Percentiles rank a stretch among this genome's conserved stretches.
These are phyloP conservation scores for Trichoderma atrobrunneum DNA, from an alignment of 2,329 filamentous ascomycete species.

Conservation along the genomic window DNA sequence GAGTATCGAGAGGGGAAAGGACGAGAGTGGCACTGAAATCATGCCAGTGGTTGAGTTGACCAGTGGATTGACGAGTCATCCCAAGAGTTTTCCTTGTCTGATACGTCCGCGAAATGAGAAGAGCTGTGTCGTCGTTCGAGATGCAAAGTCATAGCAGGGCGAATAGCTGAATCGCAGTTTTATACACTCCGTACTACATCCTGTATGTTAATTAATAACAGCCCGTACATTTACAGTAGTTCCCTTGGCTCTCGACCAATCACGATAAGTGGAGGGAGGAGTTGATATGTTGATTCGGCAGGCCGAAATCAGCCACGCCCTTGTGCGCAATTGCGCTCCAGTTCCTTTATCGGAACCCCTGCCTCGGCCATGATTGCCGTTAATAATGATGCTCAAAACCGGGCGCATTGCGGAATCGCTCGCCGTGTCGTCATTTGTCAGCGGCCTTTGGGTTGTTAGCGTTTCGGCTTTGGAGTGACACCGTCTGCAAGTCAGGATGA, in stretches of 20 bases:
- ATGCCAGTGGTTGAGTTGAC: conserved; percentile 29
- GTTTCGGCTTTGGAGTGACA: background rate
- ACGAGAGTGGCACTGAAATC: conserved; percentile 36
- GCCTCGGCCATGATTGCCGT: background rate
- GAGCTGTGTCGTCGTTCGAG: conserved; percentile 17
- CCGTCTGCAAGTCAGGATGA: conserved; percentile 19
- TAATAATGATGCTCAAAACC: background rate
- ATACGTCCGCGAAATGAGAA: conserved; percentile 27
- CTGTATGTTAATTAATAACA: background rate
- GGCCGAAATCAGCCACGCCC: background rate
- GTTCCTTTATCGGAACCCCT: background rate
- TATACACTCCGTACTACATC: background rate
- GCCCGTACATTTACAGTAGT: background rate
- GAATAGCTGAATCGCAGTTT: background rate
- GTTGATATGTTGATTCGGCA: background rate
- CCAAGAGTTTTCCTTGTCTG: conserved; percentile 26
- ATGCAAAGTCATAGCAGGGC: background rate
- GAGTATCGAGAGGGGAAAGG: conserved; percentile 33
- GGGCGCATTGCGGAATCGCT: background rate
- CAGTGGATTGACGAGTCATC: conserved; percentile 30
- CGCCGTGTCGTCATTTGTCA: conserved; percentile 15
- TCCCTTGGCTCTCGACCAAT: background rate
- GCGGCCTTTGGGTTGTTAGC: background rate
- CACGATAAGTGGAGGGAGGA: background rate
- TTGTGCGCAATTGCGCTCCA: background rate